Evolutionary conservation across 164 flowering plant species (phyloP), one percentile per base, ranked within the genome.

Genomic region (Nymphaea colorata): DNA sequence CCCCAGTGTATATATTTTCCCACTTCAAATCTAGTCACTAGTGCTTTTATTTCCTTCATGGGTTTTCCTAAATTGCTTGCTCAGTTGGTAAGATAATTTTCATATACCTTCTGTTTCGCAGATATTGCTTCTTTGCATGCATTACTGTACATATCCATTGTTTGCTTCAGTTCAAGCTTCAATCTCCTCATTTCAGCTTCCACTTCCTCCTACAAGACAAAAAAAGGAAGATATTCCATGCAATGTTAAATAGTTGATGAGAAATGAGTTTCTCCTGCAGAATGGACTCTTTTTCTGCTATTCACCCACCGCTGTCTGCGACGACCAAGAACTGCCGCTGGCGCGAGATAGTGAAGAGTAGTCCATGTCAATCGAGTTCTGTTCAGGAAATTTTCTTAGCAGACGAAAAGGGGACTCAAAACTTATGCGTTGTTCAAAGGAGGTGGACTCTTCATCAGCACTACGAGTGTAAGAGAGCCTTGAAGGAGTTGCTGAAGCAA

Each of bases 101-200:
- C 4, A 44, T 36, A 16, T 44, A 84, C 93, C 86, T 81, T 84
- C 70, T 86, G 86, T 71, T 86, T 82, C 44, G 90, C 90, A 6
- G 76, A 64, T 41, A 87, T 80, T 59, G 93, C 93, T 78, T 87
- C 93, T 71, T 81, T 84, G 80, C 88, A 85, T 11, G 93, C 93
- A 60, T 79, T 67, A 73, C 85, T 86, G 79, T 87, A 87, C 90
- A 84, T 82, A 59, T 84, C 88, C 88, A 87, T 83, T 51, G 90
- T 85, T 73, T 87, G 87, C 77, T 83, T 82, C 44, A 86, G 85
- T 73, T 87, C 90, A 61, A 81, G 80, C 79, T 79, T 83, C 61
- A 87, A 78, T 77, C 86, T 84, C 74, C 82, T 79, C 90, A 87
- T 83, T 68, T 87, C 90, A 36, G 85, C 83, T 72, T 84, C 93